Base-by-base conservation (phyloP, 2,329 filamentous ascomycete genomes). In the Aphanoascus verrucosus region DNA sequence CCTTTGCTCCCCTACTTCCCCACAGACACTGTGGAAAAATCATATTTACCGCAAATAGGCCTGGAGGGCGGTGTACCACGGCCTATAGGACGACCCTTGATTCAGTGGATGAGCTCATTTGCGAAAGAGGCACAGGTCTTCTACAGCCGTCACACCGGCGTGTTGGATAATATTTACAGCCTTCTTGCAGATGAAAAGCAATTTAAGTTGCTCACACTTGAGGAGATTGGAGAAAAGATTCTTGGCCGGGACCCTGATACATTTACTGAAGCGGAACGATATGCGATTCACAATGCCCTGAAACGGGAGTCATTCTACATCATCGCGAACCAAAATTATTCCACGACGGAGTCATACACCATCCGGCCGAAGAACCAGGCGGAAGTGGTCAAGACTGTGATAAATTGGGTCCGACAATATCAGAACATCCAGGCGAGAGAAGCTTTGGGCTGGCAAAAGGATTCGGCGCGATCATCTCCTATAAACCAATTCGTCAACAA, bases 401-500 rank as follows among this genome's bases (percentile, higher is more conserved):
- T 72, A 12, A 62, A 67, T 14, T 84, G 81, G 81, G 69, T 81
- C 19, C 74, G 79, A 47, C 72, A 76, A 48, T 79, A 76, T 65
- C 74, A 76, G 56, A 74, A 82, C 51, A 69, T 75, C 51, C 66
- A 74, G 49, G 65, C 69, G 12, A 60, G 63, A 35, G 17, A 42
- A 23, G 38, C 50, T 8, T 35, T 48, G 11, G 45, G 51, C n/a
- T 35, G 9, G 35, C 34, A 20, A 46, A 42, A 45, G 9, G 49
- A 23, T 3, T n/a, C 28, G 14, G n/a, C 20, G 11, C 9, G 19
- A 5, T 28, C 61, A 17, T 69, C 73, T 53, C 71, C 72, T 1
- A 57, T 76, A 42, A 64, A 66, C 14, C 55, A 60, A n/a, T 75
- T 76, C 48, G 61, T 74, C n/a, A 59, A 64, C 40, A 75, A 74